Evolutionary conservation across 768 basidiomycete genomes (phyloP).

Genomic region (Hygrocybe coccinea): DNA sequence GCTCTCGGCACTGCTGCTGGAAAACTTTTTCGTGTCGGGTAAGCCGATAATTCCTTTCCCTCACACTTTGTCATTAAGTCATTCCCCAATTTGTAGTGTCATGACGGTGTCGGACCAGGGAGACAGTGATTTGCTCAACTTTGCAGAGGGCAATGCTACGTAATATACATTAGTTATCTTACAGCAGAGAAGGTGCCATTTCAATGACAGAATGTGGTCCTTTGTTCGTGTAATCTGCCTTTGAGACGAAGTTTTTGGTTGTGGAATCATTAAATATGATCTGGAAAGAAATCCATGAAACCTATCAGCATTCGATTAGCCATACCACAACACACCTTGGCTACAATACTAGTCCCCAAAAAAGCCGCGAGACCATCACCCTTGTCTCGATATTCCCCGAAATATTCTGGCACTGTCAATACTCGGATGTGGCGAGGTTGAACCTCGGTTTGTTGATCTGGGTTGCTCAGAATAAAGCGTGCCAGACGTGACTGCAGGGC

Average conservation of each 20-base stretch:
- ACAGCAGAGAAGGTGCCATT: slow-evolving; percentile 70
- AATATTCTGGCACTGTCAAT: slow-evolving; percentile 79
- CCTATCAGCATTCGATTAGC: neutral
- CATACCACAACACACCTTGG: slow-evolving; percentile 51
- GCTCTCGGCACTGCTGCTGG: slow-evolving; percentile 98
- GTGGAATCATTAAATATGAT: slow-evolving; percentile 67
- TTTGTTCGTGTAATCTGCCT: slow-evolving; percentile 66
- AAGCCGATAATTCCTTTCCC: slow-evolving; percentile 14
- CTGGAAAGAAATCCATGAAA: slow-evolving; percentile 32
- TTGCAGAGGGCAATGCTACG: slow-evolving; percentile 68
- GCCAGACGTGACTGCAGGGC: slow-evolving; percentile 71
- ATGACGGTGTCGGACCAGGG: slow-evolving; percentile 96
- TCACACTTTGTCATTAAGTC: neutral
- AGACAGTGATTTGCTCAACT: slow-evolving; percentile 90
- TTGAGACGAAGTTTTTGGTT: slow-evolving; percentile 70
- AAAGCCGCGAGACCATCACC: slow-evolving; percentile 80
- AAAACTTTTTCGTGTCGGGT: slow-evolving; percentile 99
- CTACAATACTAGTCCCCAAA: slow-evolving; percentile 77
- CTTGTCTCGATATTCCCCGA: slow-evolving; percentile 82
- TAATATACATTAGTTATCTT: slow-evolving; percentile 30
- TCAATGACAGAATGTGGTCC: slow-evolving; percentile 76
- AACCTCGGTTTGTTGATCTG: slow-evolving; percentile 64
- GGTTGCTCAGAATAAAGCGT: slow-evolving; percentile 53
- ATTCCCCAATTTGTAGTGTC: slow-evolving; percentile 55
- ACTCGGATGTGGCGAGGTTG: slow-evolving; percentile 64